Evolutionary conservation across 768 basidiomycete genomes (phyloP), one percentile per base, ranked within the genome.

Genomic region (Pholiota microspora): DNA sequence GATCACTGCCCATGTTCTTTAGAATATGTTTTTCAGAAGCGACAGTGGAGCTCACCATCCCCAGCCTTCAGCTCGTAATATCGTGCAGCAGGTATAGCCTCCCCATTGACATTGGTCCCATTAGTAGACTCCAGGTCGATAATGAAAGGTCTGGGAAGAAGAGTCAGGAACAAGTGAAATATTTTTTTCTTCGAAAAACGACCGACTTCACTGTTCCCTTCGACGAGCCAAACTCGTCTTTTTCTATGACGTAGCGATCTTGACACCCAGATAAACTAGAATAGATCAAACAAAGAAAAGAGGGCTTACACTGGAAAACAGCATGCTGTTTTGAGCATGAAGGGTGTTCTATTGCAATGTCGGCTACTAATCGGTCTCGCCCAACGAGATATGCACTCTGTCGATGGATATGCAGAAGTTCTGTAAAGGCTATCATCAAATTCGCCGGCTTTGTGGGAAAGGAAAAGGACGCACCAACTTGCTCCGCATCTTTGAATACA

Each of bases 101-200:
- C 82, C 57, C 86, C 92, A 63, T 98, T 98, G 44, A 99, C 96
- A 61, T 83, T 78, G 0, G 97, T 98, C 2, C 91, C 86, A 66
- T 99, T 99, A 2, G 97, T 98, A n/a, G 94, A 97, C 62, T 99
- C 95, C 7, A 99, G 83, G 71, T 99, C 97, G 56, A 99, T 97
- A 47, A 99, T 83, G 69, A 94, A 99, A 1, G 97, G 94, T 66
- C 94, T 98, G 59, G 12, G 29, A n/a, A 21, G 57, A 31, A 38
- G 50, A 40, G 24, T 45, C 60, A 45, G 59, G 25, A 51, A n/a
- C n/a, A n/a, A n/a, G n/a, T n/a, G n/a, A n/a, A n/a, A 49, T 24
- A 32, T 12, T 12, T 10, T 42, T 2, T 10, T 42, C 21, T 23
- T 1, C 40, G 23, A 34, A 40, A 15, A 27, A 35, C 21, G 35